Conservation (phyloP, 2,329 filamentous ascomycete genomes). For the Scolecobasidium constrictum region DNA sequence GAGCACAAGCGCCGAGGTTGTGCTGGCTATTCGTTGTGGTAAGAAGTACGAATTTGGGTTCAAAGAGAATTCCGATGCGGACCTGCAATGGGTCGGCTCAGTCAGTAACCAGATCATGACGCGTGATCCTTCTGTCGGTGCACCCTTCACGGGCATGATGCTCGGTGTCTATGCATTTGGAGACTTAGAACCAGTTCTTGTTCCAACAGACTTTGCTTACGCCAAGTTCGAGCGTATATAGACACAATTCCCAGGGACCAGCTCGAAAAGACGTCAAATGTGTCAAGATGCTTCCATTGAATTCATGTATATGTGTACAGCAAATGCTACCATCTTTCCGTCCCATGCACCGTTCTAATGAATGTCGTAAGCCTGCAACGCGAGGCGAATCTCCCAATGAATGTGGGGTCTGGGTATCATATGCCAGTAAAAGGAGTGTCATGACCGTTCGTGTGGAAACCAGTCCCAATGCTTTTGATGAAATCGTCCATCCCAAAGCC, state of each 20-base stretch:
- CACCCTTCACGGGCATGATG: slow-evolving; percentile 35
- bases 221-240: slow-evolving; percentile 13
- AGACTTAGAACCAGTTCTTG: slow-evolving; percentile 27
- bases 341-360: no score
- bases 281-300: no score
- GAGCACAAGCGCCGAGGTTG: background rate
- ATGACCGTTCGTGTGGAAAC: no score
- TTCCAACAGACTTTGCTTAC: slow-evolving; percentile 31
- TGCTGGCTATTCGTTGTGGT: background rate
- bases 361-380: no score
- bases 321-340: no score
- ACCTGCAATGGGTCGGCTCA: background rate
- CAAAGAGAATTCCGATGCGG: background rate
- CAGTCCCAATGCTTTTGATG: no score
- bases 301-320: no score
- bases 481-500: no score
- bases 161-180: slow-evolving; percentile 36
- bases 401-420: no score
- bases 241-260: background rate
- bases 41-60: background rate
- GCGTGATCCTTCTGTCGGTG: slow-evolving; percentile 26
- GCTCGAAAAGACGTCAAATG: no score
- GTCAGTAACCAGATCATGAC: slow-evolving; percentile 21
- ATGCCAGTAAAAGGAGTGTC: no score
- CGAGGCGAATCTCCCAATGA: no score